Conservation (phyloP, 768 basidiomycete genomes). For the Suillus subluteus region DNA sequence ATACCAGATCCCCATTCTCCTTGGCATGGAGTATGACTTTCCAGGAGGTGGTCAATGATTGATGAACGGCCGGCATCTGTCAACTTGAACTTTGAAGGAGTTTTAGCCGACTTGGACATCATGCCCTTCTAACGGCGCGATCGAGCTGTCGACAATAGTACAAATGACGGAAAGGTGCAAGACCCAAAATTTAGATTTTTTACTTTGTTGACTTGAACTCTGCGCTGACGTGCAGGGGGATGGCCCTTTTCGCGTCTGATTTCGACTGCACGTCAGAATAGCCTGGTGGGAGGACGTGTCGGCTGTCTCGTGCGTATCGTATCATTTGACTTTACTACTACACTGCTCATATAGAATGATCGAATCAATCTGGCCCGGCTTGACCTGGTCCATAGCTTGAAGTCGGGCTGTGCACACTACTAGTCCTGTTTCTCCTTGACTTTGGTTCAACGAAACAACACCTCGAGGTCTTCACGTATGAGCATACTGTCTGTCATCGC, state of each 20-base stretch:
- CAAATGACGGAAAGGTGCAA: neutral
- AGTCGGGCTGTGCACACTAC: neutral
- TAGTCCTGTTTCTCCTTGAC: neutral
- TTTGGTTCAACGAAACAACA: neutral
- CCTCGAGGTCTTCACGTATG: slow-evolving; percentile 28
- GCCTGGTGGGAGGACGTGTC: slow-evolving; percentile 37
- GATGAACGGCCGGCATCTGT: neutral
- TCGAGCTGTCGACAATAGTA: neutral
- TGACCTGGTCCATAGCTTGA: neutral
- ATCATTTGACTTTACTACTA: neutral
- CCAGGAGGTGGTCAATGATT: neutral
- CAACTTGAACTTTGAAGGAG: neutral
- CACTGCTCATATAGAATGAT: neutral
- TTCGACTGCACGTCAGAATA: slow-evolving; percentile 24
- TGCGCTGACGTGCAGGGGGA: slow-evolving; percentile 16
- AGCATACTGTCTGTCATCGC: slow-evolving; percentile 27
- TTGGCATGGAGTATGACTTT: neutral
- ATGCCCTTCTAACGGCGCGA: neutral
- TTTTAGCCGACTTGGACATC: neutral
- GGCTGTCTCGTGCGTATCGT: slow-evolving; percentile 22
- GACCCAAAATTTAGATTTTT: neutral
- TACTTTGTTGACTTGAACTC: neutral
- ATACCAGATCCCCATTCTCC: neutral
- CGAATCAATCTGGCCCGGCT: neutral
- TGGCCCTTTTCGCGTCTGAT: slow-evolving; percentile 30